A percentile compares a stretch with the other conserved stretches of the same genome.
Conservation (phyloP, 768 basidiomycete species). For the Amanita fuliginea region DNA sequence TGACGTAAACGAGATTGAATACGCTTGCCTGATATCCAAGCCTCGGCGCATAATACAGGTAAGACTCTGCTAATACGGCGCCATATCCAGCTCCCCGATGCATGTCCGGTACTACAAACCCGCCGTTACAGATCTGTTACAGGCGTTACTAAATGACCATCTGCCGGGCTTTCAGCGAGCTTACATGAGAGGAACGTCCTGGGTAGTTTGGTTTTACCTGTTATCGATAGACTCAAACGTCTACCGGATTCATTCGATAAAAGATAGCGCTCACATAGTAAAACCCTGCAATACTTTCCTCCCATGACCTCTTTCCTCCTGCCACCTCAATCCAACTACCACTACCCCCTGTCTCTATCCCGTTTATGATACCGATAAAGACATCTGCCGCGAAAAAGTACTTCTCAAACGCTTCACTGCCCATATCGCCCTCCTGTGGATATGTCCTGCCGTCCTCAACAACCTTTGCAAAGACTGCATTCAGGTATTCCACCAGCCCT, state of each 20-base stretch:
- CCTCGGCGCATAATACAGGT: conserved; percentile 67
- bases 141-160: neutral
- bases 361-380: conserved; percentile 47
- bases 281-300: conserved; percentile 61
- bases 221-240: neutral
- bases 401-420: conserved; percentile 45
- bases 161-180: neutral
- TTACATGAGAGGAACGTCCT: conserved; percentile 78
- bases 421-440: conserved; percentile 63
- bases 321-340: conserved; percentile 11
- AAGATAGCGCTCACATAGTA: conserved; percentile 51
- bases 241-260: conserved; percentile 2
- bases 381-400: conserved; percentile 78
- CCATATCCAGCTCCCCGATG: conserved; percentile 64
- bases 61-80: conserved; percentile 61
- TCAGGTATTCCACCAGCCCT: conserved; percentile 53
- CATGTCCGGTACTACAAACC: conserved; percentile 65
- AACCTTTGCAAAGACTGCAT: conserved; percentile 54
- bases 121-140: conserved; percentile 80
- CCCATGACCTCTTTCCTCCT: conserved; percentile 46
- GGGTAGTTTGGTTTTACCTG: conserved; percentile 84
- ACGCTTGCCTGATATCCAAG: conserved; percentile 72
- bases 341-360: conserved; percentile 9
- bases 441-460: conserved; percentile 73
- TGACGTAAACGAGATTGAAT: conserved; percentile 87